phyloP scores from a whole-genome alignment of 73 alveolate genomes.

The Paramecium tetraurelia region DNA sequence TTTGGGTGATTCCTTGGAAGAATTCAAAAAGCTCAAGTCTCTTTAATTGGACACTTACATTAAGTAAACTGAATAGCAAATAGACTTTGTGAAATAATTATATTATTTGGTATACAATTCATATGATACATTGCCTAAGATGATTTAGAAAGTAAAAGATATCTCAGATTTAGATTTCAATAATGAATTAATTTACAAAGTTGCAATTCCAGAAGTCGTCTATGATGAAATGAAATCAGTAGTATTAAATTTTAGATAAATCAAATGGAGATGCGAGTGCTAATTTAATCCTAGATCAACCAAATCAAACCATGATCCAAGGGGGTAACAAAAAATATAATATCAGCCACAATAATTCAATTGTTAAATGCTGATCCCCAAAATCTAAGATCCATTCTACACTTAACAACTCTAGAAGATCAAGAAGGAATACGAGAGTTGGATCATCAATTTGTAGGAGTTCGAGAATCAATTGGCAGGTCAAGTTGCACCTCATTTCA shows the following conservation, averaged over 20 bases:
- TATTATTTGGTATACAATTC: not conserved
- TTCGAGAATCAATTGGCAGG: not conserved
- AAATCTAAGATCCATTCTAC: not conserved
- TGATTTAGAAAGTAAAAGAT: not conserved
- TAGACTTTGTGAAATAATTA: not conserved
- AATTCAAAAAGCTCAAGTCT: not conserved
- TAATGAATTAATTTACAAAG: not conserved
- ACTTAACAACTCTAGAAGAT: not conserved
- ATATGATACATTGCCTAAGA: not conserved
- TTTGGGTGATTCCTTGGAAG: not conserved
- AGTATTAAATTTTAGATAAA: not conserved
- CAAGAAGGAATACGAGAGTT: not conserved
- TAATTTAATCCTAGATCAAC: not conserved
- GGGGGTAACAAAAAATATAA: not conserved
- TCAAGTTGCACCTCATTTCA: not conserved
- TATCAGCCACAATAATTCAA: not conserved
- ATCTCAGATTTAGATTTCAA: not conserved
- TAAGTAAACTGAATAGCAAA: not conserved
- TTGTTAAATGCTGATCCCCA: not conserved
- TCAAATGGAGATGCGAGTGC: slow-evolving; percentile 5
- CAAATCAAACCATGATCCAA: not conserved
- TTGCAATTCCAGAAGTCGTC: not conserved
- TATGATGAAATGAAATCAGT: not conserved
- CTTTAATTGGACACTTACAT: not conserved
- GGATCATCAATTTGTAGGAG: not conserved